Percentiles rank a stretch among this genome's conserved stretches.
These are phyloP conservation scores for Boechera divaricarpa DNA, from an alignment of 345 rosid species.

Conservation along the genomic window DNA sequence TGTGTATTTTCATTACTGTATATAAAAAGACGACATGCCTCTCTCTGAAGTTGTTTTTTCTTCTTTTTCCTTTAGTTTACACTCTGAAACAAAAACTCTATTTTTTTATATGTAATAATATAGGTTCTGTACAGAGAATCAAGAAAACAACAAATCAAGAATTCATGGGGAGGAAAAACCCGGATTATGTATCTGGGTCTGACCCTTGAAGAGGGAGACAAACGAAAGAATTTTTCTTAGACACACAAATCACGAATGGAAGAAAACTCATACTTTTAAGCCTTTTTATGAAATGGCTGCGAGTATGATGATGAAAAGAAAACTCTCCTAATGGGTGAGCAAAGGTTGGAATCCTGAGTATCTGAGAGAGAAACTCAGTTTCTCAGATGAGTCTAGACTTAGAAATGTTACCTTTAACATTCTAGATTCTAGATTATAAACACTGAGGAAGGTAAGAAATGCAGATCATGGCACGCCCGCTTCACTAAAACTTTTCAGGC, in stretches of 20 bases:
- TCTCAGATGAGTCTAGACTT: constrained; percentile 57
- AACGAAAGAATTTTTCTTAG: constrained; percentile 43
- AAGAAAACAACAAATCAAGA: constrained; percentile 47
- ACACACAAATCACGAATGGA: constrained; percentile 40
- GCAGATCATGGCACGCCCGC: constrained; percentile 73
- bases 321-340: constrained; percentile 35
- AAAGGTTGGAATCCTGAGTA: constrained; percentile 34
- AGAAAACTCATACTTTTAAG: constrained; percentile 31
- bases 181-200: constrained; percentile 48
- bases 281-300: constrained; percentile 33
- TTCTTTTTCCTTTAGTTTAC: constrained; percentile 19
- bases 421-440: constrained; percentile 57
- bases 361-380: constrained; percentile 47
- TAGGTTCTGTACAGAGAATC: constrained; percentile 50
- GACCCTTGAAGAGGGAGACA: constrained; percentile 21
- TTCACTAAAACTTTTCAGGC: constrained; percentile 78
- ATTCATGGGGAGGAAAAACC: constrained; percentile 29
- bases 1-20: constrained; percentile 40
- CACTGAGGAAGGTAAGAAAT: constrained; percentile 46
- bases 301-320: constrained; percentile 30
- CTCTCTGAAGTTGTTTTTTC: constrained; percentile 33
- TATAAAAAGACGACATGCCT: constrained; percentile 45
- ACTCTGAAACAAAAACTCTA: constrained; percentile 42
- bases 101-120: constrained; percentile 33
- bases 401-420: constrained; percentile 70